Evolutionary conservation across 2,329 filamentous ascomycete species (phyloP).

Genomic region (Myriosclerotinia duriaeana): DNA sequence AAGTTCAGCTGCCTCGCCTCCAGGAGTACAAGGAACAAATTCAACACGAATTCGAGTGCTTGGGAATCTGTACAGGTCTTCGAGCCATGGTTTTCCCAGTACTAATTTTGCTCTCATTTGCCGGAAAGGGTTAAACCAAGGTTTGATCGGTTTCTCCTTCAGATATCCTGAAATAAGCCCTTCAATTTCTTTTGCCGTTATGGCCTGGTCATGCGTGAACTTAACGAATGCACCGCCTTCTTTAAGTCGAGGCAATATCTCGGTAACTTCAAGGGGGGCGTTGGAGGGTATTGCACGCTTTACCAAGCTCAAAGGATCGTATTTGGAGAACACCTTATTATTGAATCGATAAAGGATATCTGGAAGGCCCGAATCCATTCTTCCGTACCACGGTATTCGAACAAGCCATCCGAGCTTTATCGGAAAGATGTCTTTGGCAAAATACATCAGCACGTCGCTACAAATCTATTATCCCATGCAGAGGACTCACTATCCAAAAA

Average conservation of each 20-base stretch:
- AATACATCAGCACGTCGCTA: not conserved
- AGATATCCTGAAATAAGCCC: slow-evolving; percentile 60
- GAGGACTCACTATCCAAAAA: slow-evolving; percentile 78
- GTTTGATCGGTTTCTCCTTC: slow-evolving; percentile 68
- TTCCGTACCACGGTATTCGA: slow-evolving; percentile 49
- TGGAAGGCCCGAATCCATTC: slow-evolving; percentile 46
- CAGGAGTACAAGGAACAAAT: slow-evolving; percentile 72
- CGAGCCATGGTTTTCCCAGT: slow-evolving; percentile 84
- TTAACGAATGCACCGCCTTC: slow-evolving; percentile 95
- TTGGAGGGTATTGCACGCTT: slow-evolving; percentile 62
- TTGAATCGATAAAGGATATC: slow-evolving; percentile 53
- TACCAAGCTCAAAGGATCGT: slow-evolving; percentile 56
- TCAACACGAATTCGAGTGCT: slow-evolving; percentile 76
- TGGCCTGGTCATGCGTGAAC: slow-evolving; percentile 56
- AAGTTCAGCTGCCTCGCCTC: slow-evolving; percentile 71
- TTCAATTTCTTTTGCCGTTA: slow-evolving; percentile 56
- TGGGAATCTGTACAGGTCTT: slow-evolving; percentile 84
- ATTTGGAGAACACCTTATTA: slow-evolving; percentile 51
- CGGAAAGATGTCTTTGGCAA: slow-evolving; percentile 73
- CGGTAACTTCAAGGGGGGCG: slow-evolving; percentile 67
- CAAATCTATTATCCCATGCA: not conserved
- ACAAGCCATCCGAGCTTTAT: slow-evolving; percentile 67
- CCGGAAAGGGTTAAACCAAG: slow-evolving; percentile 86
- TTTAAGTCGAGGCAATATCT: slow-evolving; percentile 80
- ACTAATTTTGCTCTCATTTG: slow-evolving; percentile 72